Conservation (phyloP, 257 asterid genomes). For the Scutellaria baicalensis region DNA sequence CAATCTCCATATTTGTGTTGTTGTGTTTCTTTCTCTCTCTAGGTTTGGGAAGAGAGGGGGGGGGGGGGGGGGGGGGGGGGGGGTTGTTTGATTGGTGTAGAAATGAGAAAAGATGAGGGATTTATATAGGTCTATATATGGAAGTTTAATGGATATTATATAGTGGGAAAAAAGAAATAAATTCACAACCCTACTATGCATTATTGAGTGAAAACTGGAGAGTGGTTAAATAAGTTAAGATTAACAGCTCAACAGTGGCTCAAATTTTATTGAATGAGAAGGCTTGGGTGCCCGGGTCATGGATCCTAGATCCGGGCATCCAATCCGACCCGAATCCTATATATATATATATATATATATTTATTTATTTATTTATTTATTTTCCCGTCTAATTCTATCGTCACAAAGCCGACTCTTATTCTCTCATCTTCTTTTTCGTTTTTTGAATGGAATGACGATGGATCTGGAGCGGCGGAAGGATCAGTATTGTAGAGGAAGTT, state of each 20-base stretch:
- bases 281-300: no score
- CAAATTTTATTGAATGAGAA: background rate
- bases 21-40: background rate
- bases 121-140: background rate
- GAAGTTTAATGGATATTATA: background rate
- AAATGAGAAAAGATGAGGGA: background rate
- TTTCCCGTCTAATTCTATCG: no score
- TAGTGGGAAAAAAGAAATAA: background rate
- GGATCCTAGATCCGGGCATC: no score
- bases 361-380: no score
- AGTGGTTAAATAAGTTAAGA: background rate
- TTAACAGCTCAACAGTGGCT: background rate
- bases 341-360: no score
- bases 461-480: no score
- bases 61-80: background rate
- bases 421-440: no score
- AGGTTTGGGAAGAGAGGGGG: background rate
- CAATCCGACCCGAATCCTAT: no score
- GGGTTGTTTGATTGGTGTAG: background rate
- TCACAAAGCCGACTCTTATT: no score
- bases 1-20: conserved; percentile 17
- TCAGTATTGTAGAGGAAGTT: no score
- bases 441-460: no score
- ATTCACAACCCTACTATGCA: background rate
- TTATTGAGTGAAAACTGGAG: background rate